Percentiles rank a stretch among this genome's conserved stretches.
Conservation (phyloP, 305 asterid genomes). For the Solanum hybrid region DNA sequence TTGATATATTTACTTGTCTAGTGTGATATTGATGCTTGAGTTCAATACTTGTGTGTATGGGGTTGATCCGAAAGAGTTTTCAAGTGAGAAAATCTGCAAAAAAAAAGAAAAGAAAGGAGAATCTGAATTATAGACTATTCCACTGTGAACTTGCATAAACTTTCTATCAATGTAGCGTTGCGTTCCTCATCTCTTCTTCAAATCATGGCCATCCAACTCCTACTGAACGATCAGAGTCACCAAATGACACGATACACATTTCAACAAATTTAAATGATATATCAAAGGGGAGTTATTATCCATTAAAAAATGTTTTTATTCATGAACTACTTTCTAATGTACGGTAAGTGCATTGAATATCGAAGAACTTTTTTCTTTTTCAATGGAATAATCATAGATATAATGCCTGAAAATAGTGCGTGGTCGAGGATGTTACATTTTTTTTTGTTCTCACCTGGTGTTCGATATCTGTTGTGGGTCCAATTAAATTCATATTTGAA, state of each 20-base stretch:
- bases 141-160: background rate
- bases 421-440: background rate
- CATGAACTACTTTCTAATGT: too few species aligned
- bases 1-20: background rate
- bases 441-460: background rate
- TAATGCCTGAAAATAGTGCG: background rate
- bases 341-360: too few species aligned
- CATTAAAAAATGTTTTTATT: too few species aligned
- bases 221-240: too few species aligned
- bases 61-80: background rate
- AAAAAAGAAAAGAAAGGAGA: background rate
- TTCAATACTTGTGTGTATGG: background rate
- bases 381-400: background rate
- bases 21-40: background rate
- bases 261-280: too few species aligned
- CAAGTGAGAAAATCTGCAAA: background rate
- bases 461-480: background rate
- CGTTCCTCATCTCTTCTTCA: background rate
- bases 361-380: background rate
- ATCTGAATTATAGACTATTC: background rate
- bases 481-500: background rate
- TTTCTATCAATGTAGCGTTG: background rate
- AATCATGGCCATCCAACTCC: too few species aligned
- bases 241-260: too few species aligned
- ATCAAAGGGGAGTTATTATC: too few species aligned